Evolutionary conservation across 352 stramenopile species (phyloP).

Genomic region (Phytophthora kernoviae): DNA sequence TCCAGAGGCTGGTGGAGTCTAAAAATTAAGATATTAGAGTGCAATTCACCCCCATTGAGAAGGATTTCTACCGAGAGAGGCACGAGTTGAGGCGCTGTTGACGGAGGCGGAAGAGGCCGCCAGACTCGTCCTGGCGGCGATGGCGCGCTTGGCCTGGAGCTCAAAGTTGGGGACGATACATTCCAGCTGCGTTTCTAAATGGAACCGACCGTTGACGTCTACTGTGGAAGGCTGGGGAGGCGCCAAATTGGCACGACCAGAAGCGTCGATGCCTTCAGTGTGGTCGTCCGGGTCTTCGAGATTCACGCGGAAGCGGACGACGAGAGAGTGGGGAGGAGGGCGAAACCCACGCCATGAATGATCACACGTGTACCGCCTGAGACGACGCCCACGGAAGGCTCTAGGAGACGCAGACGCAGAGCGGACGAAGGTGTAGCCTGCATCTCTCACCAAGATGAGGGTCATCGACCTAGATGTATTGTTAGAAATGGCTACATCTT

Average conservation of each 20-base stretch:
- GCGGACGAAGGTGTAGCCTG: too few relatives aligned
- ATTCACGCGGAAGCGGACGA: constrained; percentile 57
- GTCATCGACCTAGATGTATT: too few relatives aligned
- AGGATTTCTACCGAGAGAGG: constrained; percentile 61
- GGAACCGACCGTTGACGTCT: constrained; percentile 51
- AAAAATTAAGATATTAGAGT: constrained; percentile 60
- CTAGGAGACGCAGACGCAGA: constrained; percentile 58
- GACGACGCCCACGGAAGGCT: constrained; percentile 51
- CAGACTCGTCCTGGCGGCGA: constrained; percentile 47
- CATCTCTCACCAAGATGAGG: too few relatives aligned
- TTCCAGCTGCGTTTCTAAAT: constrained; percentile 66
- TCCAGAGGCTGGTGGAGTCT: constrained; percentile 56
- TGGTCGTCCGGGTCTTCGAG: constrained; percentile 19
- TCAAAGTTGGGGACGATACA: constrained; percentile 61
- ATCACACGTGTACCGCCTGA: constrained; percentile 56
- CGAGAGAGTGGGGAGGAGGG: constrained; percentile 60
- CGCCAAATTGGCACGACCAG: constrained; percentile 7
- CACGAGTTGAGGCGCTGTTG: constrained; percentile 47
- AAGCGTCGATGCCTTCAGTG: neutral
- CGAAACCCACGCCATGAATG: constrained; percentile 67
- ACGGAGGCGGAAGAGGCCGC: constrained; percentile 48
- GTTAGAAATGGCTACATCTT: neutral
- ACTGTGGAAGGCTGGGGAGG: constrained; percentile 10
- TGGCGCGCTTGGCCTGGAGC: constrained; percentile 33
- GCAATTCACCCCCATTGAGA: constrained; percentile 47